phyloP scores from a whole-genome alignment of 257 asterid genomes.

The Nicotiana undulata region DNA sequence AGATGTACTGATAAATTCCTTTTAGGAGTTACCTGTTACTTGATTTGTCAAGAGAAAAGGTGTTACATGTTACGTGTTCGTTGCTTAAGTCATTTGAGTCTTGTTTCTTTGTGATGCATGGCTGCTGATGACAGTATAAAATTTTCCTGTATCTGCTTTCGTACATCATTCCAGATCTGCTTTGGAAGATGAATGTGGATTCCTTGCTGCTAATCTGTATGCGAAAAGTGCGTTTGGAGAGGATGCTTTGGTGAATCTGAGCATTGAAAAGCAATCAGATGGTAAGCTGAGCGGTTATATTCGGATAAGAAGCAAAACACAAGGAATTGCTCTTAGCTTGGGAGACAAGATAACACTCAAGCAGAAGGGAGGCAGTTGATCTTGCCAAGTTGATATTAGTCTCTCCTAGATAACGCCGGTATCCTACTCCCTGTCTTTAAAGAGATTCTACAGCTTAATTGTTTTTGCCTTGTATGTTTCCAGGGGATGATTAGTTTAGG shows the following conservation, averaged over 20 bases:
- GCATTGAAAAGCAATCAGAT: conserved; percentile 88
- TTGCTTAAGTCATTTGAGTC: not conserved
- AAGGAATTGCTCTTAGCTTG: conserved; percentile 97
- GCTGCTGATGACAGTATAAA: not conserved
- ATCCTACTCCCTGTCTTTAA: not conserved
- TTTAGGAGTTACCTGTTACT: not conserved
- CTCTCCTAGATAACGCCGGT: not conserved
- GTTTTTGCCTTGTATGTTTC: not conserved
- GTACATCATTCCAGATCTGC: conserved; percentile 60
- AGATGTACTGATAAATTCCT: not conserved
- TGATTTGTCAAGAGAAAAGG: not conserved
- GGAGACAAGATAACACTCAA: conserved; percentile 97
- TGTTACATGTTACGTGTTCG: not conserved
- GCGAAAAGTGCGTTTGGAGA: conserved; percentile 98
- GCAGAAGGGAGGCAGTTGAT: conserved; percentile 95
- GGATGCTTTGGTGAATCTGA: conserved; percentile 91
- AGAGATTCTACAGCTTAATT: not conserved
- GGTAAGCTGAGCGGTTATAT: conserved; percentile 90
- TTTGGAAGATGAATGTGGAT: conserved; percentile 88
- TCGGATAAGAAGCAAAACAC: conserved; percentile 98
- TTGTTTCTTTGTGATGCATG: not conserved
- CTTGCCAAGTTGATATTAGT: not conserved
- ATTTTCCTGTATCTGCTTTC: not conserved
- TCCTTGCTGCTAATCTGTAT: conserved; percentile 89
- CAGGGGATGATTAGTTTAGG: not conserved